Percentiles rank a stretch among this genome's conserved stretches.
Conservation (phyloP, 163 green algal species). For the Trebouxia gelatinosa region DNA sequence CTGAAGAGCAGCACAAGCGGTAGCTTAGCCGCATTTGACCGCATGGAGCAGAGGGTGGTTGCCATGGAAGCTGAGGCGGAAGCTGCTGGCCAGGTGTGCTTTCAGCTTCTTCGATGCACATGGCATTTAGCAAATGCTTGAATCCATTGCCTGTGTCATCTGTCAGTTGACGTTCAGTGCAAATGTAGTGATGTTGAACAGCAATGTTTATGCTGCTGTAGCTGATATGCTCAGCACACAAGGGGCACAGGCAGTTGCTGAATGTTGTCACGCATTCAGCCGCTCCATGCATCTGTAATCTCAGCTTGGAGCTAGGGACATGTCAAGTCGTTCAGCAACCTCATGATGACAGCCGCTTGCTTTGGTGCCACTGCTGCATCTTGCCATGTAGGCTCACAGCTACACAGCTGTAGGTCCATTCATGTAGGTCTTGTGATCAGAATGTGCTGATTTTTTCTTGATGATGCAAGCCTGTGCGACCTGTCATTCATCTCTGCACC, state of each 20-base stretch:
- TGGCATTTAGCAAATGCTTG: not conserved
- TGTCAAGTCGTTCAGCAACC: too few relatives aligned
- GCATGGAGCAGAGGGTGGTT: conserved; percentile 33
- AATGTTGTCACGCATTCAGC: too few relatives aligned
- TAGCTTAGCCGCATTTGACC: not conserved
- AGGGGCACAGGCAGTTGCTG: not conserved
- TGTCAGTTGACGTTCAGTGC: not conserved
- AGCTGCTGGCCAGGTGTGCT: conserved; percentile 15
- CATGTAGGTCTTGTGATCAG: too few relatives aligned
- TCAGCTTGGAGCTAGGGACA: too few relatives aligned
- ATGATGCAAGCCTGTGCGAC: too few relatives aligned
- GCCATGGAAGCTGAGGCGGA: conserved; percentile 32
- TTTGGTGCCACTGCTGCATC: too few relatives aligned
- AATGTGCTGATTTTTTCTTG: too few relatives aligned
- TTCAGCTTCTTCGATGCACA: not conserved
- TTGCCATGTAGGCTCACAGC: too few relatives aligned
- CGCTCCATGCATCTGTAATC: too few relatives aligned
- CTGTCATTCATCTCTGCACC: too few relatives aligned
- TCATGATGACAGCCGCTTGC: too few relatives aligned
- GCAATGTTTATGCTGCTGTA: not conserved
- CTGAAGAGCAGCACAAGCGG: not conserved
- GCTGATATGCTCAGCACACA: not conserved
- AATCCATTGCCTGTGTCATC: not conserved
- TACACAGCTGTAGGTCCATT: too few relatives aligned
- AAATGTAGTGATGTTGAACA: not conserved